These are phyloP conservation scores for Stellera chamaejasme DNA, from an alignment of 345 rosid species.

Conservation along the genomic window DNA sequence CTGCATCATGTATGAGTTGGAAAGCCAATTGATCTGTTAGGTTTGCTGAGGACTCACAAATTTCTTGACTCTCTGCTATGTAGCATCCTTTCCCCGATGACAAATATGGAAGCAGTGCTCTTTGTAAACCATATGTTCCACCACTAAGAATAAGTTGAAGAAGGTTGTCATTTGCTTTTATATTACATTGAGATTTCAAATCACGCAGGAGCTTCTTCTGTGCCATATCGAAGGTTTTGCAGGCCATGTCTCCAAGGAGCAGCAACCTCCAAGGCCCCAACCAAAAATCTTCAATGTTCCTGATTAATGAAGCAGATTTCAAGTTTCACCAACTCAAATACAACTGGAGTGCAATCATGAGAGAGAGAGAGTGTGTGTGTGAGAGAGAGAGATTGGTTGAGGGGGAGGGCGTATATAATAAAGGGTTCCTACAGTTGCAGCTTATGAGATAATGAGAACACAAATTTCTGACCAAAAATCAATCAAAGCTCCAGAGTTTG, in stretches of 20 bases:
- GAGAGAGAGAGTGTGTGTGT: neutral
- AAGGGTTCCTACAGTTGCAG: neutral
- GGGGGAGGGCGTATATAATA: neutral
- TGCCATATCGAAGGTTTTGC: conserved; percentile 29
- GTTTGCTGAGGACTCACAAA: conserved; percentile 20
- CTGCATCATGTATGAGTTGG: conserved; percentile 52
- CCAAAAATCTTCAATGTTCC: conserved; percentile 83
- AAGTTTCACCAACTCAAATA: neutral
- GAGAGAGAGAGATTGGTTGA: too few relatives aligned
- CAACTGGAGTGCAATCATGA: neutral
- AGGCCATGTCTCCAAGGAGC: conserved; percentile 58
- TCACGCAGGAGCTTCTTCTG: conserved; percentile 47
- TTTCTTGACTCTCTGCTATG: conserved; percentile 33
- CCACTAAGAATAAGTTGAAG: conserved; percentile 56
- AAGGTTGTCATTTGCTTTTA: conserved; percentile 51
- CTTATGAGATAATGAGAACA: neutral
- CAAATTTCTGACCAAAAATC: neutral
- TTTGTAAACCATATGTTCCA: conserved; percentile 27
- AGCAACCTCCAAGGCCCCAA: conserved; percentile 74
- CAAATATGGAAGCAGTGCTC: conserved; percentile 35
- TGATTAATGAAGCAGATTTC: conserved; percentile 19
- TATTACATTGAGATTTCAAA: conserved; percentile 67
- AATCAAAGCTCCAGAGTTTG: neutral
- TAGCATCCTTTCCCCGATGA: conserved; percentile 51
- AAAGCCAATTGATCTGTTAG: conserved; percentile 37